Evolutionary conservation across 2,329 filamentous ascomycete genomes (phyloP).

Genomic region (Microsporum canis): DNA sequence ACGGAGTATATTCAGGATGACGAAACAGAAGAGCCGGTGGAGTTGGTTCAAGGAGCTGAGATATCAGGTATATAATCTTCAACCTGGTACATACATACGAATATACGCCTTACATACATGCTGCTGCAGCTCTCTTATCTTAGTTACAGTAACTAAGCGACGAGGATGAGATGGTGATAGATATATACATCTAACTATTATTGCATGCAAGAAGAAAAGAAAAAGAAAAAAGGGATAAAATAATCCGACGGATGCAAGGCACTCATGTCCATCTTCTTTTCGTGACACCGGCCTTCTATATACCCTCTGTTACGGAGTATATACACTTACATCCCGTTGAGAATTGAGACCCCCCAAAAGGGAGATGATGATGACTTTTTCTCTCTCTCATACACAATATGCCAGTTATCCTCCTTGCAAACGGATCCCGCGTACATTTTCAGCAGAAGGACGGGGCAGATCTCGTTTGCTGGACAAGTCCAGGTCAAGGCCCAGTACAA

Average conservation of each 20-base stretch:
- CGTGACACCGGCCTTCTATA: not conserved
- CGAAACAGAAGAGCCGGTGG: not conserved
- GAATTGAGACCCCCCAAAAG: not conserved
- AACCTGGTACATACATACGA: not conserved
- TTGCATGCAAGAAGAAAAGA: no score
- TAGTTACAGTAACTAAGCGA: not conserved
- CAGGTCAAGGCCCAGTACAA: not conserved
- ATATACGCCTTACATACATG: not conserved
- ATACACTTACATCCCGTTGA: not conserved
- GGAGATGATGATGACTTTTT: not conserved
- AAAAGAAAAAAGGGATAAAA: not conserved
- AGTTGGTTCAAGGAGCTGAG: not conserved
- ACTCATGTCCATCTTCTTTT: not conserved
- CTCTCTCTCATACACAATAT: not conserved
- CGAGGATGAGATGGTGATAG: not conserved
- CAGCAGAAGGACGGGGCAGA: not conserved
- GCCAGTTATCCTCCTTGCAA: not conserved
- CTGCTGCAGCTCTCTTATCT: not conserved
- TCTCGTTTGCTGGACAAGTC: not conserved
- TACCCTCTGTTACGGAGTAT: not conserved
- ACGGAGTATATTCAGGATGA: not conserved
- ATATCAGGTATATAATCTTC: not conserved
- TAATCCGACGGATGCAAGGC: slow-evolving; percentile 1
- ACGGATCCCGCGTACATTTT: not conserved
- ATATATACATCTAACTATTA: not conserved